Evolutionary conservation across 306 rosid species (phyloP).

Genomic region (Casuarina cunninghamiana): DNA sequence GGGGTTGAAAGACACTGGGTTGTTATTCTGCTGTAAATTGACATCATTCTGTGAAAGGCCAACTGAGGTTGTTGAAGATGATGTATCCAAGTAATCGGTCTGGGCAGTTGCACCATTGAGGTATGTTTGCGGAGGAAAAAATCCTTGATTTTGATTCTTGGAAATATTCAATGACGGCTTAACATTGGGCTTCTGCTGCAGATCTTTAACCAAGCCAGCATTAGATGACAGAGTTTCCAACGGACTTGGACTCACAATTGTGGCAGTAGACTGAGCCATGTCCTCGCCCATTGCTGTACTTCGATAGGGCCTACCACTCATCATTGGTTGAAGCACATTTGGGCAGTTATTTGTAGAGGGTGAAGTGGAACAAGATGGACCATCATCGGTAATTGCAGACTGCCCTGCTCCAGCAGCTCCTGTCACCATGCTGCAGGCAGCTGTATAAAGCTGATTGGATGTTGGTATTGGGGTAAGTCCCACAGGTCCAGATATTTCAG

Average conservation of each 20-base stretch:
- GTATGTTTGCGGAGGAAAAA: constrained; percentile 52
- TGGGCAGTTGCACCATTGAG: constrained; percentile 49
- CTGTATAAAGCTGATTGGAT: constrained; percentile 51
- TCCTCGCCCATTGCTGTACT: constrained; percentile 54
- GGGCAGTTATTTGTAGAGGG: constrained; percentile 86
- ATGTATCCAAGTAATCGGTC: constrained; percentile 90
- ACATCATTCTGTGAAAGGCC: constrained; percentile 77
- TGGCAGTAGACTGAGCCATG: constrained; percentile 76
- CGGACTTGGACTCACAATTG: constrained; percentile 52
- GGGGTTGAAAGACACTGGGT: constrained; percentile 61
- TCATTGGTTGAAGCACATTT: constrained; percentile 50
- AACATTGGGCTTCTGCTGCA: constrained; percentile 64
- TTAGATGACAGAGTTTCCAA: constrained; percentile 62
- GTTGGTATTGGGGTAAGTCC: constrained; percentile 45
- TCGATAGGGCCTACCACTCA: constrained; percentile 48
- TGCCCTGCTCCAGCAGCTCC: constrained; percentile 68
- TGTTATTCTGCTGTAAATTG: constrained; percentile 64
- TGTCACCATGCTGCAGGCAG: constrained; percentile 45
- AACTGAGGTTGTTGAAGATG: constrained; percentile 90
- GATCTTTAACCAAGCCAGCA: constrained; percentile 55
- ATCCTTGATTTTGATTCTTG: constrained; percentile 67
- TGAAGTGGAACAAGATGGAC: constrained; percentile 92
- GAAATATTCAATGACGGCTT: constrained; percentile 70
- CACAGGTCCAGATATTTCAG: constrained; percentile 56
- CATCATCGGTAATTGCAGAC: constrained; percentile 76